Conservation (phyloP, 192 early-diverging fungal species). For the Gryganskiella cystojenkinii region DNA sequence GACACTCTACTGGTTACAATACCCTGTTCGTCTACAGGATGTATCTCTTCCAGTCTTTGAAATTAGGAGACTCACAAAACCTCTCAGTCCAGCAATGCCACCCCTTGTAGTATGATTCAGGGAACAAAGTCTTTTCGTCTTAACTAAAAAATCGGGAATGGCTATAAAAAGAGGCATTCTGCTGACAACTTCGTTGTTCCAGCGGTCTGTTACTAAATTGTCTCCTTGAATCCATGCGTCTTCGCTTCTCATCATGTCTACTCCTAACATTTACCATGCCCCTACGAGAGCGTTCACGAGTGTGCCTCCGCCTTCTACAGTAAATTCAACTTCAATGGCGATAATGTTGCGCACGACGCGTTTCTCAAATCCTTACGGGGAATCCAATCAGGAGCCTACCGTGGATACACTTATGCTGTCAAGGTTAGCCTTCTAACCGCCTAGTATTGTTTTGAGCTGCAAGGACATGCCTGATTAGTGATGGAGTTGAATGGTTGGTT, state of each 20-base stretch:
- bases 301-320: slow-evolving; percentile 4
- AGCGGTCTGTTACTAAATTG: too few species aligned
- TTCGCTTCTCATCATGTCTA: background rate
- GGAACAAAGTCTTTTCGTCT: too few species aligned
- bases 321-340: slow-evolving; percentile 1
- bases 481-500: background rate
- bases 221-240: too few species aligned
- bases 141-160: too few species aligned
- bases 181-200: too few species aligned
- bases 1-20: too few species aligned
- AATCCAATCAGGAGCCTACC: background rate
- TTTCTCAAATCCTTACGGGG: background rate
- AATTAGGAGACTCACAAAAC: too few species aligned
- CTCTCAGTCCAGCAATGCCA: too few species aligned
- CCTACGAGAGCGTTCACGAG: slow-evolving; percentile 7
- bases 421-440: background rate
- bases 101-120: too few species aligned
- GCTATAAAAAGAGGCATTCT: too few species aligned
- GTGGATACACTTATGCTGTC: slow-evolving; percentile 1
- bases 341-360: slow-evolving; percentile 5
- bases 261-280: background rate
- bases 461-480: background rate
- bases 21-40: too few species aligned
- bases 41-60: too few species aligned
- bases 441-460: background rate